Conservation (phyloP, 306 rosid genomes). For the Delonix regia region DNA sequence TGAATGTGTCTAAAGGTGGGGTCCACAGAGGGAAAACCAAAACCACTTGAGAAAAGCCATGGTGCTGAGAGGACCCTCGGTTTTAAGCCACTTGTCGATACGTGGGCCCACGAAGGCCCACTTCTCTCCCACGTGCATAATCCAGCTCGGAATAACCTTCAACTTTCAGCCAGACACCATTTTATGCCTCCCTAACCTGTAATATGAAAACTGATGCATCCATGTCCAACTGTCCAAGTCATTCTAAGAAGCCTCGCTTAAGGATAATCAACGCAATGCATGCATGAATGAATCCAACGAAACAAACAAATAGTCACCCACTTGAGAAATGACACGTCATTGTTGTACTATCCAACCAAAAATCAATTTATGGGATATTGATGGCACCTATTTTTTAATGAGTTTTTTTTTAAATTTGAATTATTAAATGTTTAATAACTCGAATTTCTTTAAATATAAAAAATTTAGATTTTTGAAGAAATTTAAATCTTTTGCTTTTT, state of each 20-base stretch:
- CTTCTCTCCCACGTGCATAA: not conserved
- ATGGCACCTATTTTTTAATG: too few species aligned
- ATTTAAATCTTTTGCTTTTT: too few species aligned
- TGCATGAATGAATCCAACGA: not conserved
- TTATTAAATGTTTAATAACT: too few species aligned
- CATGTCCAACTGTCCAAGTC: not conserved
- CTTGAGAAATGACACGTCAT: not conserved
- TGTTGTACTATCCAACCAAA: not conserved
- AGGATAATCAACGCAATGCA: not conserved
- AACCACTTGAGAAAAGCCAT: not conserved
- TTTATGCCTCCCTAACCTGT: too few species aligned
- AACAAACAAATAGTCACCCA: not conserved
- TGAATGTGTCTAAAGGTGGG: too few species aligned
- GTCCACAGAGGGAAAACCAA: not conserved
- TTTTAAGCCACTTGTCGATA: slow-evolving; percentile 6
- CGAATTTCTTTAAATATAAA: too few species aligned
- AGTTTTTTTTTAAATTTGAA: too few species aligned
- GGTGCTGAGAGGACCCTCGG: not conserved
- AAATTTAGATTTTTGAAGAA: too few species aligned
- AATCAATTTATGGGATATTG: not conserved
- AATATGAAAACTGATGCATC: too few species aligned
- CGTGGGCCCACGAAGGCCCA: too few species aligned
- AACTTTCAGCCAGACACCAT: too few species aligned
- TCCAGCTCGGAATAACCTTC: too few species aligned
- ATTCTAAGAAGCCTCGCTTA: not conserved